Conservation (phyloP, 495 filamentous ascomycete species). For the Xeromyces bisporus region DNA sequence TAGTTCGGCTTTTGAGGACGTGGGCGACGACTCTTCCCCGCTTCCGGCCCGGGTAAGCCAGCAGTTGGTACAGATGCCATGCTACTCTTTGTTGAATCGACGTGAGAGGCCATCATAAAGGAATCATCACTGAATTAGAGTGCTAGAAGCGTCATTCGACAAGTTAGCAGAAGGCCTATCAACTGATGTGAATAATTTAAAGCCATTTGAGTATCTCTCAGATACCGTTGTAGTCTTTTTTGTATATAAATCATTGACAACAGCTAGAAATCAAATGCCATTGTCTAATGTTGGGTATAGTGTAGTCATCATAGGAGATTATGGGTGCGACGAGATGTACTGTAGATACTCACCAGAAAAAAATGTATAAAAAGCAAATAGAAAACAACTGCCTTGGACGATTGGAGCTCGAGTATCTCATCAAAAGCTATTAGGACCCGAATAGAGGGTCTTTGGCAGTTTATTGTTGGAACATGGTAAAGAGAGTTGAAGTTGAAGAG, state of each 20-base stretch:
- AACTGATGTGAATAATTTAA: too few relatives aligned
- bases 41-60: too few relatives aligned
- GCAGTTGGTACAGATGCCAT: too few relatives aligned
- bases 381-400: neutral
- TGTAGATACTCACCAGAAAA: slow-evolving; percentile 8
- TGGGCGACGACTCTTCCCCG: slow-evolving; percentile 8
- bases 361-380: neutral
- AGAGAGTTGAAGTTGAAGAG: slow-evolving; percentile 2
- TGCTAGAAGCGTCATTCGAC: too few relatives aligned
- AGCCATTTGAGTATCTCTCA: slow-evolving; percentile 47
- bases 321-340: slow-evolving; percentile 1
- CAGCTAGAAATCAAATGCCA: slow-evolving; percentile 57
- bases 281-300: slow-evolving; percentile 30
- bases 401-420: too few relatives aligned
- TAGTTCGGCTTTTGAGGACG: slow-evolving; percentile 48
- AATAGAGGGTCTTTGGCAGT: slow-evolving; percentile 2
- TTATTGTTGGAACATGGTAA: slow-evolving; percentile 6
- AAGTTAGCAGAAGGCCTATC: too few relatives aligned
- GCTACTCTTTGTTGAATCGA: too few relatives aligned
- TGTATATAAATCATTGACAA: slow-evolving; percentile 52
- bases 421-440: slow-evolving; percentile 4
- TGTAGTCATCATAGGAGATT: slow-evolving; percentile 28
- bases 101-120: too few relatives aligned
- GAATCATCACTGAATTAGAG: too few relatives aligned
- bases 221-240: slow-evolving; percentile 99